Evolutionary conservation across 805 yeast genomes (phyloP).

Genomic region (Metschnikowia gelsemii): DNA sequence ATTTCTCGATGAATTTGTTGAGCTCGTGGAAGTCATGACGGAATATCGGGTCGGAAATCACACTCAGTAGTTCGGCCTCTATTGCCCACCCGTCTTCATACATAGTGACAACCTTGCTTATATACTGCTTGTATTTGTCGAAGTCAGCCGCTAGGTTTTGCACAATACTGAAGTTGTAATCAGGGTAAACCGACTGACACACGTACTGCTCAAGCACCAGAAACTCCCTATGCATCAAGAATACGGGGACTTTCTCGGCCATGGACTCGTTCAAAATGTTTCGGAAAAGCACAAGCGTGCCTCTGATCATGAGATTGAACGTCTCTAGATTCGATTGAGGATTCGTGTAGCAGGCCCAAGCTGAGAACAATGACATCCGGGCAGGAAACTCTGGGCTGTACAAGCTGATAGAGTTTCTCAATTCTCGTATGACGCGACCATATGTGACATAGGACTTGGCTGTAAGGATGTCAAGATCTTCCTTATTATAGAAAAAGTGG

Average conservation of each 20-base stretch:
- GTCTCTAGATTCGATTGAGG: constrained; percentile 34
- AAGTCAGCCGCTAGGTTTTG: constrained; percentile 28
- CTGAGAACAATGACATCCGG: constrained; percentile 36
- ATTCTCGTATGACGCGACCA: constrained; percentile 35
- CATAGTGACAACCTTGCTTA: constrained; percentile 10
- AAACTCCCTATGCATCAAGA: constrained; percentile 14
- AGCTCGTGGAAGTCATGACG: constrained; percentile 27
- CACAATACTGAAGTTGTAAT: constrained; percentile 33
- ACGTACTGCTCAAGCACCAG: constrained; percentile 26
- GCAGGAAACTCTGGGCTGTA: constrained; percentile 38
- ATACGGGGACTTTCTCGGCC: constrained; percentile 4
- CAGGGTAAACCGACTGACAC: constrained; percentile 30
- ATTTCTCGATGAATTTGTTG: constrained; percentile 28
- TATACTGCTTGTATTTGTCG: constrained; percentile 26
- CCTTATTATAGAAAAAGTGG: constrained; percentile 27
- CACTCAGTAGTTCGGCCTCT: constrained; percentile 5
- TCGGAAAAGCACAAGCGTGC: constrained; percentile 33
- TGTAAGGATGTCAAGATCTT: constrained; percentile 31
- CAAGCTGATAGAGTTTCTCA: constrained; percentile 31
- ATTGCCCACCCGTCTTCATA: constrained; percentile 12
- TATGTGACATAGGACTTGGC: constrained; percentile 34
- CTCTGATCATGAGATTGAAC: constrained; percentile 32
- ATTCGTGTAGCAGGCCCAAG: constrained; percentile 37
- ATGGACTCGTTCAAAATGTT: constrained; percentile 23
- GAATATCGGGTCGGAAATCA: constrained; percentile 16